Evolutionary conservation across 257 asterid species (phyloP).

Genomic region (Solanum etuberosum): DNA sequence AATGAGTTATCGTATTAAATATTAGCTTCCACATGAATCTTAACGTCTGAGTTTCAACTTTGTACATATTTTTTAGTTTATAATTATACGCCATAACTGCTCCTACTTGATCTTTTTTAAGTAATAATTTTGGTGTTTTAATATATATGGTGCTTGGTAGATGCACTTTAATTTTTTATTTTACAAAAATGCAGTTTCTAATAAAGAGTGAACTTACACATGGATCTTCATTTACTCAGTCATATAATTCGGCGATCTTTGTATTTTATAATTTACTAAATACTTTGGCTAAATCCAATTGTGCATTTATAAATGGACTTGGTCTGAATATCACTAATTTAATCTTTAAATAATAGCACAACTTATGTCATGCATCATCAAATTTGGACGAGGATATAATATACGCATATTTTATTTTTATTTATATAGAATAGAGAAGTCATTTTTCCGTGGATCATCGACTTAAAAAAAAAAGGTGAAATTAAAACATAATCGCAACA

Average conservation of each 20-base stretch:
- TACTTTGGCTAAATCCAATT: not conserved
- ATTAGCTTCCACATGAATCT: not conserved
- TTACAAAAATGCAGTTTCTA: not conserved
- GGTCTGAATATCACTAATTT: not conserved
- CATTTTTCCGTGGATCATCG: fast-evolving
- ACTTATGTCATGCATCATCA: not conserved
- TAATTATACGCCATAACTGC: not conserved
- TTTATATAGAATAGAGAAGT: fast-evolving
- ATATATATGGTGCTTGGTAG: not conserved
- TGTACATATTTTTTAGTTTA: not conserved
- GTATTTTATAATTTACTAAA: not conserved
- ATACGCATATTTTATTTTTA: not conserved
- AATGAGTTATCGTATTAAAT: too few relatives aligned
- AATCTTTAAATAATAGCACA: not conserved
- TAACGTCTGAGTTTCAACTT: not conserved
- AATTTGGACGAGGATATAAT: not conserved
- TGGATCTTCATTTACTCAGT: not conserved
- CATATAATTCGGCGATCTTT: conserved; percentile 5
- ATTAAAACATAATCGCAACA: not conserved
- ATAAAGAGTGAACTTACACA: not conserved
- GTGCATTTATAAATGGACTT: not conserved
- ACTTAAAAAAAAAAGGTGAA: not conserved
- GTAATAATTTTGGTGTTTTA: not conserved
- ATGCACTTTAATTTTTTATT: not conserved
- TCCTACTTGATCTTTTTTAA: not conserved